Evolutionary conservation across 1,139 yeast species (phyloP), one percentile per base, ranked within the genome.

Genomic region (Kurtzmaniella quercitrusa): DNA sequence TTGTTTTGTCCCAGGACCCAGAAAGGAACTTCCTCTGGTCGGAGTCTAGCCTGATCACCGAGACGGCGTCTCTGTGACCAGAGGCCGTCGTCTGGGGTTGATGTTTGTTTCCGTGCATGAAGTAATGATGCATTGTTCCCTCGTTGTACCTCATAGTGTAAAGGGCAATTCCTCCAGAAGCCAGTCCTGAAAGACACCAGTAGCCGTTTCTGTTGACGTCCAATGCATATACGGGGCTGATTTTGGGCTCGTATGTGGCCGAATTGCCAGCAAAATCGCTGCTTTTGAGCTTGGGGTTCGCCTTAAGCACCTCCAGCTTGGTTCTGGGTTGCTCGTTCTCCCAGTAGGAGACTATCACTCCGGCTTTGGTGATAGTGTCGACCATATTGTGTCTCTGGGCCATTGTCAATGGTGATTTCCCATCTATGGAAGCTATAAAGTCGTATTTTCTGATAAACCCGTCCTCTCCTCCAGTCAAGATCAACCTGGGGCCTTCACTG

Each of bases 381-480:
- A 89, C 90, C 47, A 89, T 70, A 41, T 89, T 87, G 61, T 93
- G 98, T 55, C 81, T 81, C 60, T 93, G 98, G 1, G 96, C 91
- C 55, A 90, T 87, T 0, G 98, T 93, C 45, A 93, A 68, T 2
- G 95, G 94, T 5, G 86, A 70, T 56, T 86, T 87, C n/a, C 98
- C 98, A 54, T 87, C 91, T 23, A 93, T 78, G 1, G 96, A 85
- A 34, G 84, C 85, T 39, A 83, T 76, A 51, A 93, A 85, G 62
- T 94, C 96, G 63, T 85, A 93, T 58, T 87, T 88, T 42, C 98
- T 70, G 37, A 93, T 86, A 55, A 82, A 88, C 11, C 99, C 99
- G 61, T 93, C 99, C 52, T 88, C 94, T 5, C 98, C 98, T 17
- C 99, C 99, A 1, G 96, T 85, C 55, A 91, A 82, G 44, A 93